Conservation (phyloP, 2,329 filamentous ascomycete genomes). For the Aspergillus phoenicis region DNA sequence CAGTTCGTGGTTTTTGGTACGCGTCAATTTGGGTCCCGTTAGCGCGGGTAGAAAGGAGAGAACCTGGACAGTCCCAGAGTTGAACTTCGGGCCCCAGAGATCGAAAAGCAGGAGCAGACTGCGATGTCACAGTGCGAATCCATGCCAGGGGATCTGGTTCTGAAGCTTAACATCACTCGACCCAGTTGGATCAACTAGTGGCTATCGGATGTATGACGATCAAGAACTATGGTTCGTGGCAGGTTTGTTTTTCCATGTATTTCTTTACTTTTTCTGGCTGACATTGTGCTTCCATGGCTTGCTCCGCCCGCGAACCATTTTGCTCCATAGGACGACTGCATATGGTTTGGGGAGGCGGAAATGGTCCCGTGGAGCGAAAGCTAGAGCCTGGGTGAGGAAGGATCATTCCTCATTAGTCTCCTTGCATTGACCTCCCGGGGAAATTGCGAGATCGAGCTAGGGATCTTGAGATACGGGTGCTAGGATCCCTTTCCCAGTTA, state of each 20-base stretch:
- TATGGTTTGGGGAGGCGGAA: background rate
- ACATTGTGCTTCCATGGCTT: background rate
- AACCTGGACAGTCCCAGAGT: background rate
- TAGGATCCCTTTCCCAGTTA: background rate
- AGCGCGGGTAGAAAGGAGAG: background rate
- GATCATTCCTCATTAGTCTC: slow-evolving; percentile 7
- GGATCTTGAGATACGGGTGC: background rate
- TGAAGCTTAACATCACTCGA: slow-evolving; percentile 16
- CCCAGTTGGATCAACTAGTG: slow-evolving; percentile 8
- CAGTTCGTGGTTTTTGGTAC: slow-evolving; percentile 2
- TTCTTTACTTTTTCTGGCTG: slow-evolving; percentile 4
- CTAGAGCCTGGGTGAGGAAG: background rate
- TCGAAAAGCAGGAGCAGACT: background rate
- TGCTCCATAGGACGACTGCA: background rate
- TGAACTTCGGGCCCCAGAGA: slow-evolving; percentile 1
- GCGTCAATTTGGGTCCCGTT: slow-evolving; percentile 10
- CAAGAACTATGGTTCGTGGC: slow-evolving; percentile 13
- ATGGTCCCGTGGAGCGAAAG: background rate
- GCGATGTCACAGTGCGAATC: slow-evolving; percentile 13
- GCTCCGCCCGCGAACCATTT: background rate
- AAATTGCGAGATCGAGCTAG: slow-evolving; percentile 5
- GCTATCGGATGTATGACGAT: background rate
- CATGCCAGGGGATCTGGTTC: slow-evolving; percentile 8
- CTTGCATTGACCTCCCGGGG: slow-evolving; percentile 13
- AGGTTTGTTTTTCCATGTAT: slow-evolving; percentile 6